Base-by-base conservation (phyloP, 352 stramenopile genomes). In the Peronospora destructor region DNA sequence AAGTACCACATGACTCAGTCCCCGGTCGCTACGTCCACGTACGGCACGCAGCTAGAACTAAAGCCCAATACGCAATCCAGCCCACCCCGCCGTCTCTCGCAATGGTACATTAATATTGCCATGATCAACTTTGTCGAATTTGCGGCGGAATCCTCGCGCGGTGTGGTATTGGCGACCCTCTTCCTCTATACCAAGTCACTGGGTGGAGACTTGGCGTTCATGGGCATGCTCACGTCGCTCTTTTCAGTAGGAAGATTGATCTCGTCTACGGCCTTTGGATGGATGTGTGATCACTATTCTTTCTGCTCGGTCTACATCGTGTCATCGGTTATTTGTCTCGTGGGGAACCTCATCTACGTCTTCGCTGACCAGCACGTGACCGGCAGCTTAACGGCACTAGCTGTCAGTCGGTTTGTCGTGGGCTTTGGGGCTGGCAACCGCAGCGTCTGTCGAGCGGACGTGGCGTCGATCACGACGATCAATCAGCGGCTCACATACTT, bases 61-160 rank as follows among this genome's bases (percentile, higher is more conserved):
- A 26, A 43, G 34, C 42, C 46, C 39, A 66, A 9, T 56, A 17
- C 32, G 12, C 12, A 28, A 0, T n/a, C 8, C 10, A 47, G 14
- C 29, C 62, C 71, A 12, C 66, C 53, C 19, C 44, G 49, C 35
- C 68, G 69, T 6, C n/a, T 71, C 5, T 40, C 54, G 21, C 56
- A 64, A 49, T 89, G 78, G 78, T 82, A 82, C 54, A 53, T 63
- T 33, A 80, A 87, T 56, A 85, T 89, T 56, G 59, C 59, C 23
- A 66, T 89, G 40, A 73, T 87, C 61, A 87, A 89, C 63, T 82
- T 89, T 54, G 73, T 89, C 42, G 77, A 89, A 61, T 87, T 89
- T 61, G 61, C 77, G 21, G 77, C 75, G 23, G 77, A 89, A 44
- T 85, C 73, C 1, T 86, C 75, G 26, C 71, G 77, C 12, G 77